Base-by-base conservation (phyloP, 495 filamentous ascomycete genomes). In the Antarctomyces pellizariae region DNA sequence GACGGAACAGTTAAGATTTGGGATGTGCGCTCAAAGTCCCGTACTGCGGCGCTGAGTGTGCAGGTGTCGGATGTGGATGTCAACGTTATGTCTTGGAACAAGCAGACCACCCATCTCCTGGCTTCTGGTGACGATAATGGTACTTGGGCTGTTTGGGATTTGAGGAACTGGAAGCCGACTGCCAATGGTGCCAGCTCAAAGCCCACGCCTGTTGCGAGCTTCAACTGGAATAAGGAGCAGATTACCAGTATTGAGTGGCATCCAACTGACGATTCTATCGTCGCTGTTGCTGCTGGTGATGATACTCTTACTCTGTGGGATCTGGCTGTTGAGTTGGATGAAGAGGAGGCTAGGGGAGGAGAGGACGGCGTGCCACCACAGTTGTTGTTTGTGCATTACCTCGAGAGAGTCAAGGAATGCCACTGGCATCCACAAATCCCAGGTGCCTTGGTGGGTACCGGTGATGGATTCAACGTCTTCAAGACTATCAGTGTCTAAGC, bases 381-480 rank as follows among this genome's bases (percentile, higher is more conserved):
- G 44, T 48, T 97, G 38, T 52, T 97, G 35, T 97, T 97, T 53
- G 77, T 92, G 38, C 86, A 97, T 52, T 91, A 89, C 43, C 79
- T 84, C 56, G 78, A 86, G 36, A 61, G 69, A 37, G 78, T 82
- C 28, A 95, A 93, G 62, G 86, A 97, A 48, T 50, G 74, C 26
- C 86, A 95, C 51, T 97, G 86, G 82, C 86, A 97, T 49, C 73
- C 72, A 12, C 86, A 97, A 53, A 92, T 91, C 44, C 80, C 80
- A 0, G 86, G 86, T n/a, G 64, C 63, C 12, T 52, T 93, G 14
- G 71, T 93, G 50, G 82, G 78, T 5, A 97, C 86, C 4, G 86
- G 86, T 7, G 71, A 76, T 31, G 73, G 75, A 28, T 93, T 95
- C 47, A 66, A 68, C 37, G 60, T 73, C 13, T 73, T 74, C 44